Percentiles rank a stretch among this genome's conserved stretches.
Conservation (phyloP, 1,284 basidiomycete species). For the Microbotryum scabiosae region DNA sequence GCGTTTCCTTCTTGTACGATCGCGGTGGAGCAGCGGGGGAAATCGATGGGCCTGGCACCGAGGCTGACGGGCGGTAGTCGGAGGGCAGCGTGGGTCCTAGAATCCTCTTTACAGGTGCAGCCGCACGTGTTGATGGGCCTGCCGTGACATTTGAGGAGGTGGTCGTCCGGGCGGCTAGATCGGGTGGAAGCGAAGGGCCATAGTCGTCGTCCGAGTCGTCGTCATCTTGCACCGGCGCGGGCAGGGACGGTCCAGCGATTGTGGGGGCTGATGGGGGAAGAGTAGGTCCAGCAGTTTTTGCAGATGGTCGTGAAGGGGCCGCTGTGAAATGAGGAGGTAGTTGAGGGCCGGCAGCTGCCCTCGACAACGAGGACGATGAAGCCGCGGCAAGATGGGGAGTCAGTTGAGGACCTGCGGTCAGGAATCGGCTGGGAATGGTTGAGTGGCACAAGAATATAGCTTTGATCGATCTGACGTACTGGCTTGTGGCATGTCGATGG, state of each 20-base stretch:
- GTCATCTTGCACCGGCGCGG: conserved; percentile 38
- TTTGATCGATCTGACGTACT: no score
- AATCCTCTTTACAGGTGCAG: not conserved
- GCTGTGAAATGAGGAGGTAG: conserved; percentile 2
- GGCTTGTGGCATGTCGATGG: no score
- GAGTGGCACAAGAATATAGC: not conserved
- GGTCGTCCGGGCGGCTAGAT: conserved; percentile 42
- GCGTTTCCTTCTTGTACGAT: not conserved
- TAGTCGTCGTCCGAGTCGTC: conserved; percentile 57
- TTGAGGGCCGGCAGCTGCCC: conserved; percentile 4
- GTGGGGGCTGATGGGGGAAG: not conserved
- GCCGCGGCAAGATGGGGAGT: not conserved
- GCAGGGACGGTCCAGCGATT: conserved; percentile 17
- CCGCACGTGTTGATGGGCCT: conserved; percentile 25
- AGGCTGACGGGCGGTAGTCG: conserved; percentile 29
- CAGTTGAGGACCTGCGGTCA: not conserved
- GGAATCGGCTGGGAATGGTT: not conserved
- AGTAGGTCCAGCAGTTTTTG: not conserved
- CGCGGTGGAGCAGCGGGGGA: not conserved
- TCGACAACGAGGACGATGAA: not conserved
- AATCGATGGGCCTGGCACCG: not conserved
- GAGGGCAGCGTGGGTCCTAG: conserved; percentile 31
- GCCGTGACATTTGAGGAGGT: conserved; percentile 10
- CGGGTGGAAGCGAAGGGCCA: conserved; percentile 56
- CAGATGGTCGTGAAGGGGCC: no score